These are phyloP conservation scores for Leucosporidium creatinivorum DNA, from an alignment of 768 basidiomycete genomes.

Conservation along the genomic window DNA sequence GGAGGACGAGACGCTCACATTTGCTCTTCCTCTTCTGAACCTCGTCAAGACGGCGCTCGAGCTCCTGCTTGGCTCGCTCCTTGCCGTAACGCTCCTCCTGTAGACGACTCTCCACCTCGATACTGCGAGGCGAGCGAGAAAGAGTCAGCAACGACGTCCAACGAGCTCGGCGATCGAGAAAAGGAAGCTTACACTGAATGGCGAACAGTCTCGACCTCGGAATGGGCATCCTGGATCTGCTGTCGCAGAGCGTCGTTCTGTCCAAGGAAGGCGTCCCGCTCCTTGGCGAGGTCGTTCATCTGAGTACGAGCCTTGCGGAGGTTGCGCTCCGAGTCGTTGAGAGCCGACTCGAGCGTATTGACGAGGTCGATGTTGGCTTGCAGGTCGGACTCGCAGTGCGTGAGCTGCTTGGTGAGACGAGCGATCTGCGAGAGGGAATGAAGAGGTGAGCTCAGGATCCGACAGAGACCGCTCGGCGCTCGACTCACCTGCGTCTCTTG, in stretches of 20 bases:
- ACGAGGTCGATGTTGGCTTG: slow-evolving; percentile 89
- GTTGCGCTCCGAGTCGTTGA: slow-evolving; percentile 88
- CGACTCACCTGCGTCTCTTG: slow-evolving; percentile 28
- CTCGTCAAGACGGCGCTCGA: slow-evolving; percentile 82
- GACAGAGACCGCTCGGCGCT: not conserved
- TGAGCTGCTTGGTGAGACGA: slow-evolving; percentile 83
- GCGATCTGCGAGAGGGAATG: slow-evolving; percentile 60
- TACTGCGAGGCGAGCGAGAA: not conserved
- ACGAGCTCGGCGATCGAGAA: slow-evolving; percentile 41
- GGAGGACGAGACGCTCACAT: slow-evolving; percentile 48
- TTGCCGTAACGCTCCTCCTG: slow-evolving; percentile 84
- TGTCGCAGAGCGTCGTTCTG: slow-evolving; percentile 61
- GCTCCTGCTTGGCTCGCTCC: slow-evolving; percentile 76
- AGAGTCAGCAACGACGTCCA: slow-evolving; percentile 41
- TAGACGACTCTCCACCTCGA: slow-evolving; percentile 55
- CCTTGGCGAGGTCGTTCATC: slow-evolving; percentile 77
- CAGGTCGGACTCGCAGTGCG: slow-evolving; percentile 85
- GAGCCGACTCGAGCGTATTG: slow-evolving; percentile 69
- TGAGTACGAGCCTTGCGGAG: slow-evolving; percentile 92
- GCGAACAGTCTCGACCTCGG: slow-evolving; percentile 68
- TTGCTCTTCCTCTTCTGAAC: slow-evolving; percentile 77
- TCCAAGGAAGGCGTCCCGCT: slow-evolving; percentile 64
- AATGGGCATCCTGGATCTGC: slow-evolving; percentile 68
- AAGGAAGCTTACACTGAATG: not conserved
- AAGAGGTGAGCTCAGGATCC: slow-evolving; percentile 29